Base-by-base conservation (phyloP, 345 rosid genomes). In the Eucalyptus marginata region DNA sequence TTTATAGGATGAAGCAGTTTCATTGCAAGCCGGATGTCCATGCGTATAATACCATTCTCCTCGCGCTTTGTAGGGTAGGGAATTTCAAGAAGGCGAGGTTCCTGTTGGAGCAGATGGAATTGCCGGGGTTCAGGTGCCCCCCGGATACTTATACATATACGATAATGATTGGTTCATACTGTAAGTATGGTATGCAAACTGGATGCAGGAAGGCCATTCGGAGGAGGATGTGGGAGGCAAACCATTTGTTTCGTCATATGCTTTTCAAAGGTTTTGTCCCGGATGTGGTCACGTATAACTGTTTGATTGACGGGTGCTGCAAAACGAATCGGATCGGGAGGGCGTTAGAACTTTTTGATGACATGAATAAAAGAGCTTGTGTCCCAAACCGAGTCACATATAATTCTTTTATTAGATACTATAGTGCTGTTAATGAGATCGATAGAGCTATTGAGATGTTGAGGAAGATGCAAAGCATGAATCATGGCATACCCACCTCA, bases 211-310 rank as follows among this genome's bases (percentile, higher is more conserved):
- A 95, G 91, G 98, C 97, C 1, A 95, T 92, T 49, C 92, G 97
- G 92, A 94, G 99, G 90, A 95, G 99, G 88, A 59, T 97, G 88
- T 96, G 97, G 95, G 99, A 97, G 88, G 99, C 99, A 3, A 97
- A 96, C 89, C 95, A 95, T 85, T 89, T 96, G 95, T 97, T 97
- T 91, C 91, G 98, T 44, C 90, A 94, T n/a, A 97, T 96, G 99
- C 87, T 97, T 33, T 96, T 93, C 43, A 96, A 95, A 88, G 98
- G 96, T 46, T 96, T 96, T 93, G 93, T 89, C 76, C 99, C 97
- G 0, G 99, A 97, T 93, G 95, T 95, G 76, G 97, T 96, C 27
- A 94, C 98, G 2, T 97, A 96, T 58, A 96, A 97, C 87, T 96
- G 99, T 88, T 93, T 96, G 96, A 96, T 97, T 49, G 96, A 97